Conservation (phyloP, 1,139 yeast species). For the Hansenula lynferdii region DNA sequence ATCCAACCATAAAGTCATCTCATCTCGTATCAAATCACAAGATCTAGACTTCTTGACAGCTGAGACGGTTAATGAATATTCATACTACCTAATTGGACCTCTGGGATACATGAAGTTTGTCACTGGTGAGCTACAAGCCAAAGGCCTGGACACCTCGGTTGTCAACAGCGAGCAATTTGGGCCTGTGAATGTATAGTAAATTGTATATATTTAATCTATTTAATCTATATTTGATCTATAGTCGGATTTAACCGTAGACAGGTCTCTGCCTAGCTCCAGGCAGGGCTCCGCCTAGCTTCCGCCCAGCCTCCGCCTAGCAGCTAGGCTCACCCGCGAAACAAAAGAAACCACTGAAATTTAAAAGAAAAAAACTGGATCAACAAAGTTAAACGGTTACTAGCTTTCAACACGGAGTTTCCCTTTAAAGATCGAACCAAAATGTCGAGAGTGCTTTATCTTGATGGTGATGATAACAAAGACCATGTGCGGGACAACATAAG, state of each 20-base stretch:
- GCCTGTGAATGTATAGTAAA: constrained; percentile 10
- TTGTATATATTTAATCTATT: background rate
- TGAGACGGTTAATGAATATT: constrained; percentile 4
- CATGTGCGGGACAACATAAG: constrained; percentile 8
- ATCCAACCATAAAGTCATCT: constrained; percentile 4
- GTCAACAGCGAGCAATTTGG: constrained; percentile 21
- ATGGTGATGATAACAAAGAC: constrained; percentile 6
- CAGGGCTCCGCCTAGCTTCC: too few relatives aligned
- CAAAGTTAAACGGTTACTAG: too few relatives aligned
- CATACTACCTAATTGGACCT: constrained; percentile 20
- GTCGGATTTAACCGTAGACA: too few relatives aligned
- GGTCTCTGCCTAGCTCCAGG: too few relatives aligned
- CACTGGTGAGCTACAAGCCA: constrained; percentile 2
- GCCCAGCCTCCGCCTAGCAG: too few relatives aligned
- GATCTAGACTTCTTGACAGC: constrained; percentile 9
- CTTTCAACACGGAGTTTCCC: too few relatives aligned
- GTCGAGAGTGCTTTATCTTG: constrained; percentile 19
- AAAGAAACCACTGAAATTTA: too few relatives aligned
- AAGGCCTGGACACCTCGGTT: constrained; percentile 8
- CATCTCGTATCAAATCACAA: constrained; percentile 5
- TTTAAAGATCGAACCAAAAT: too few relatives aligned
- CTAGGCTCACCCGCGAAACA: too few relatives aligned
- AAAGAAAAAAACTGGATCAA: too few relatives aligned
- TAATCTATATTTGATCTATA: background rate
- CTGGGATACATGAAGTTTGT: constrained; percentile 13